Percentiles rank a stretch among this genome's conserved stretches.
Conservation (phyloP, 2,329 filamentous ascomycete species). For the Cladophialophora bantiana region DNA sequence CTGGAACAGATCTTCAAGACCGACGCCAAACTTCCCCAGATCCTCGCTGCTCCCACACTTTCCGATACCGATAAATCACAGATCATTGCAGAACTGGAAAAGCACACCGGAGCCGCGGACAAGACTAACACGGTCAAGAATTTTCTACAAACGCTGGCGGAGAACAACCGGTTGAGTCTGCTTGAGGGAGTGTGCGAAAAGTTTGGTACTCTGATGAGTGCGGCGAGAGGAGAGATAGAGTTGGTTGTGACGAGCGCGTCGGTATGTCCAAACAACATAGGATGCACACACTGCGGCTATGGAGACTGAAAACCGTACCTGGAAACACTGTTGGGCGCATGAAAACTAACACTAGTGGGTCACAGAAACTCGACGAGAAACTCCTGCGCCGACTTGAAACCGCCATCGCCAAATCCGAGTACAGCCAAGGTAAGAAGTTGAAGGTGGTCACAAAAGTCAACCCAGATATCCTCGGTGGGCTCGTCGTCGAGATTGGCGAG, state of each 20-base stretch:
- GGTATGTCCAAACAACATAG: constrained; percentile 61
- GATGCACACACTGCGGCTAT: not conserved
- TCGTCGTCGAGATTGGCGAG: constrained; percentile 96
- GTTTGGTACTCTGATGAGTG: constrained; percentile 86
- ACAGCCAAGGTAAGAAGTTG: constrained; percentile 93
- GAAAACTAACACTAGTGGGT: constrained; percentile 9
- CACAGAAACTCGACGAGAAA: constrained; percentile 82
- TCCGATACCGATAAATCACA: constrained; percentile 78
- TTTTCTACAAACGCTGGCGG: constrained; percentile 86
- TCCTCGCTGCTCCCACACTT: constrained; percentile 84
- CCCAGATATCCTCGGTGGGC: constrained; percentile 90
- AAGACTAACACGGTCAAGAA: constrained; percentile 88
- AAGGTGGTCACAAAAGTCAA: constrained; percentile 97
- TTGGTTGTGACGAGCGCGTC: constrained; percentile 87
- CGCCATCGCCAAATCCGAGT: constrained; percentile 87
- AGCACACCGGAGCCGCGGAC: constrained; percentile 73
- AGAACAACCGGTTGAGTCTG: constrained; percentile 92
- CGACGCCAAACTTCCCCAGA: constrained; percentile 78
- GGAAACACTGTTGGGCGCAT: not conserved
- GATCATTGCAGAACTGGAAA: constrained; percentile 86
- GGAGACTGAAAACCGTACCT: not conserved
- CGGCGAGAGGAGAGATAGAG: constrained; percentile 91
- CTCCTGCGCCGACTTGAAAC: constrained; percentile 84
- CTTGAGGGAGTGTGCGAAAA: constrained; percentile 84
- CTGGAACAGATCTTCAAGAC: constrained; percentile 77